Conservation (phyloP, 2,329 filamentous ascomycete species). For the Ceratocystis lukuohia region DNA sequence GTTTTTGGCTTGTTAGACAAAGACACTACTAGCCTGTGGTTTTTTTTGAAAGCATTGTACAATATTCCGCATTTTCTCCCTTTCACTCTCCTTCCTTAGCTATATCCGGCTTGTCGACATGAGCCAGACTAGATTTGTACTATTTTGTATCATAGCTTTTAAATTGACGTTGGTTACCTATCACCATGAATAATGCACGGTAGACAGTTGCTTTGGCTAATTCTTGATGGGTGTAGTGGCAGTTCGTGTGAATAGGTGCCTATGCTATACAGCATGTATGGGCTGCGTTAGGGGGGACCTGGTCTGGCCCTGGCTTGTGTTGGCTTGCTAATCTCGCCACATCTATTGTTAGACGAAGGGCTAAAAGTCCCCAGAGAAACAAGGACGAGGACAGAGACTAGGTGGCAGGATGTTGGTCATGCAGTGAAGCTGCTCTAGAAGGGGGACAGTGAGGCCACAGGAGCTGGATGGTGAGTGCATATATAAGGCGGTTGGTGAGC, state of each 20-base stretch:
- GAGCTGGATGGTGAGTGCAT: background rate
- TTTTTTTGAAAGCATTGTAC: background rate
- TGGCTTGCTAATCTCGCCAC: no score
- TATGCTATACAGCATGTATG: no score
- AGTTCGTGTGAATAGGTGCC: no score
- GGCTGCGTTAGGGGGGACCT: no score
- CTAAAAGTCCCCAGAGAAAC: no score
- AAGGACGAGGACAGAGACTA: no score
- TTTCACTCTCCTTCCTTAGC: background rate
- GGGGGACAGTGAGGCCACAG: background rate
- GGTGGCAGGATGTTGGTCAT: no score
- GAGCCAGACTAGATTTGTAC: constrained; percentile 7
- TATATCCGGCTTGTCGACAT: background rate
- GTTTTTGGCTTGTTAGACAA: background rate
- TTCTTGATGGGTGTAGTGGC: background rate
- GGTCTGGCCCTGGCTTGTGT: no score
- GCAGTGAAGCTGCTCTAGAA: background rate
- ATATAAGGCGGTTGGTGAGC: background rate
- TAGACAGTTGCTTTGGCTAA: background rate
- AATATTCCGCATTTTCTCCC: background rate
- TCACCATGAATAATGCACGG: background rate
- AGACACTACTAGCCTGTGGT: background rate
- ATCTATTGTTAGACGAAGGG: no score
- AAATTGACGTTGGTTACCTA: background rate
- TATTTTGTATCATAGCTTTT: constrained; percentile 13